Evolutionary conservation across 371 early-diverging fungal species (phyloP).

Genomic region (Cokeromyces recurvatus): DNA sequence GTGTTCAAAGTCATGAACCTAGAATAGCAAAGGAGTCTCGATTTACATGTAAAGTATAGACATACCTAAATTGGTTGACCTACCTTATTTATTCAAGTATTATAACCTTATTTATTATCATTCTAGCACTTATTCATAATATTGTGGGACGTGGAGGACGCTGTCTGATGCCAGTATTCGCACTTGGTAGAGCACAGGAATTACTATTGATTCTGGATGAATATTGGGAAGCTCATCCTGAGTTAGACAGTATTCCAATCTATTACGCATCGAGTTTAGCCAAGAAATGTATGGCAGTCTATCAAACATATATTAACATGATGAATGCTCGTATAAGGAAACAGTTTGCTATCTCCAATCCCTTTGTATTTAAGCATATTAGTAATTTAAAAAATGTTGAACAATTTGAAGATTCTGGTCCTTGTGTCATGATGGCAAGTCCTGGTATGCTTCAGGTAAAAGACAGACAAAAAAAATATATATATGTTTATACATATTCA

Average conservation of each 20-base stretch:
- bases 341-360: conserved; percentile 91
- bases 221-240: conserved; percentile 96
- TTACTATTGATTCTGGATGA: conserved; percentile 98
- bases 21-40: conserved; percentile 93
- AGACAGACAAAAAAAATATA: no score
- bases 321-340: conserved; percentile 98
- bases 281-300: conserved; percentile 98
- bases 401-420: conserved; percentile 97
- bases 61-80: no score
- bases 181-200: conserved; percentile 99
- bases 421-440: conserved; percentile 99
- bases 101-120: no score
- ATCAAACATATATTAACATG: conserved; percentile 99
- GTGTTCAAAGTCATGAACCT: conserved; percentile 98
- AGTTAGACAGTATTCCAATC: conserved; percentile 94
- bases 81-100: no score
- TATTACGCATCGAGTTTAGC: conserved; percentile 98
- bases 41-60: conserved; percentile 84
- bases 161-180: conserved; percentile 99
- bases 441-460: conserved; percentile 98
- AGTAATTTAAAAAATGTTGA: conserved; percentile 89
- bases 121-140: conserved; percentile 80
- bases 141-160: conserved; percentile 97
- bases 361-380: conserved; percentile 98
- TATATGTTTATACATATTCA: no score